A percentile compares a stretch with the other conserved stretches of the same genome.
Evolutionary conservation across 768 basidiomycete genomes (phyloP).

Genomic region (Leccinum broughii): DNA sequence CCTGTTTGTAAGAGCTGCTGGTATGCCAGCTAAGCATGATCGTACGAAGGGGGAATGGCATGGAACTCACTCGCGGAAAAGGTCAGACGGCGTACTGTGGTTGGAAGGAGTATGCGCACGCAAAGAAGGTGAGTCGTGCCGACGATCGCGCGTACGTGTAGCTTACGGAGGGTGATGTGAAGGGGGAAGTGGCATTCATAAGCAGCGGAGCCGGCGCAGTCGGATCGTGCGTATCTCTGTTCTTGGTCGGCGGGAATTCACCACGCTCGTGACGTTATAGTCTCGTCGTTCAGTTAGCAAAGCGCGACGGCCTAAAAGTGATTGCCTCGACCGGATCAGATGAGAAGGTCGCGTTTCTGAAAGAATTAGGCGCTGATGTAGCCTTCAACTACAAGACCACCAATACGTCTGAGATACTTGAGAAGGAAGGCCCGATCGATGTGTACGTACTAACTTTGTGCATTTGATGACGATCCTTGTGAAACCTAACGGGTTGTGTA

Average conservation of each 20-base stretch:
- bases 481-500: not conserved
- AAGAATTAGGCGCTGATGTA: constrained; percentile 60
- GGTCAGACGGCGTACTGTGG: too few species aligned
- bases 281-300: constrained; percentile 51
- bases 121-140: too few species aligned
- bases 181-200: constrained; percentile 35
- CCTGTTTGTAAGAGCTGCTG: too few species aligned
- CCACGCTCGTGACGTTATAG: constrained; percentile 22
- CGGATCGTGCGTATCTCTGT: constrained; percentile 48
- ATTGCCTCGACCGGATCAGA: constrained; percentile 72
- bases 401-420: constrained; percentile 50
- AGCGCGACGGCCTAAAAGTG: constrained; percentile 55
- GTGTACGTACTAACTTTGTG: constrained; percentile 34
- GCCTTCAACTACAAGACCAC: constrained; percentile 74
- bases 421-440: constrained; percentile 57
- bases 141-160: too few species aligned
- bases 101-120: too few species aligned
- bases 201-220: constrained; percentile 48
- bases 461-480: not conserved
- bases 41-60: too few species aligned
- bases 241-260: not conserved
- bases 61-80: too few species aligned
- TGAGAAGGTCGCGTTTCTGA: constrained; percentile 65
- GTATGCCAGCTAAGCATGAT: too few species aligned
- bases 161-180: too few species aligned